Evolutionary conservation across 768 basidiomycete species (phyloP).

Genomic region (Mycena olivaceomarginata): DNA sequence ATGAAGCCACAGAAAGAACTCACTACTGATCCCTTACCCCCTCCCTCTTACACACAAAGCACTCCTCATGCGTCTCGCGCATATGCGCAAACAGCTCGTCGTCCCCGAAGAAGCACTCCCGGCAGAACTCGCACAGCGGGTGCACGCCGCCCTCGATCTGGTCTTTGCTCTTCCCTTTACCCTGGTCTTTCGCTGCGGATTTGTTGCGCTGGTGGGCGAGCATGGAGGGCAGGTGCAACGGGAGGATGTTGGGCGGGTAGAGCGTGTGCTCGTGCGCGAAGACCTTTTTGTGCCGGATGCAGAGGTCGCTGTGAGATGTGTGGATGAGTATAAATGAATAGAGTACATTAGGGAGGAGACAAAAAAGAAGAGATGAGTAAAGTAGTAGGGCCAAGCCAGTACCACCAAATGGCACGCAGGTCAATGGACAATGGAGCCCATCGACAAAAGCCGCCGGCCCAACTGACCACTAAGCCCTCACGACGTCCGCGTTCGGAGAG

Average conservation of each 20-base stretch:
- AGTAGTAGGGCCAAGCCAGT: too few species aligned
- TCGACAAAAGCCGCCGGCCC: too few species aligned
- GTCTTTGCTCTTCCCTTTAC: constrained; percentile 62
- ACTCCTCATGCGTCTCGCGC: constrained; percentile 96
- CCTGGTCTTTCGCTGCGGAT: constrained; percentile 54
- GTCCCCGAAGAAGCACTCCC: constrained; percentile 94
- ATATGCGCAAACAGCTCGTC: constrained; percentile 97
- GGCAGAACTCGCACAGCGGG: constrained; percentile 91
- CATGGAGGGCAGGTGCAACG: constrained; percentile 87
- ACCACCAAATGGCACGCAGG: too few species aligned
- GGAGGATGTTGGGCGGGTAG: constrained; percentile 78
- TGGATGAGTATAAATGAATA: neutral
- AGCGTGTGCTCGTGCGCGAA: constrained; percentile 96
- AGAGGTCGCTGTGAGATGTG: constrained; percentile 79
- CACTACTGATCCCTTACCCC: constrained; percentile 92
- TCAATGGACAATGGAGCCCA: too few species aligned
- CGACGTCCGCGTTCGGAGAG: too few species aligned
- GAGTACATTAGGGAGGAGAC: neutral
- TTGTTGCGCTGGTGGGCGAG: constrained; percentile 58
- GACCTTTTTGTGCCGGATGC: constrained; percentile 92
- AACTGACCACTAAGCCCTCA: too few species aligned
- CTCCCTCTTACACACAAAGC: constrained; percentile 93
- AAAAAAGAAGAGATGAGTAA: too few species aligned
- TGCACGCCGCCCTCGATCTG: constrained; percentile 83
- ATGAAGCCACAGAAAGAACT: constrained; percentile 55